Base-by-base conservation (phyloP, 202 grass and related monocot genomes). In the Panicum virgatum region DNA sequence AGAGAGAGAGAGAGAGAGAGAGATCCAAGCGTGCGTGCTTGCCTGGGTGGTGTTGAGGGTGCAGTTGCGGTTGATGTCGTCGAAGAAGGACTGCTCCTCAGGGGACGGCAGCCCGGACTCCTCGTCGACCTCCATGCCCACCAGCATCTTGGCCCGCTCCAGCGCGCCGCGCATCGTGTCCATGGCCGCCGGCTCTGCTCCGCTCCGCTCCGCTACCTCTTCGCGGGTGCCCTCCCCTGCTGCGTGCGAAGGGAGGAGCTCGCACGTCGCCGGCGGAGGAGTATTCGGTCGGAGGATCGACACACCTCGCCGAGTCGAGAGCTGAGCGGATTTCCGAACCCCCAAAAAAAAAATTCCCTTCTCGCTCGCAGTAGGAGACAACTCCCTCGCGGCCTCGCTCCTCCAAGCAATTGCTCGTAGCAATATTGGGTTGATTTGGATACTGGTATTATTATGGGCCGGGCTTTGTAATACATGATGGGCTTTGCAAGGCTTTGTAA, bases 61-160 rank as follows among this genome's bases (percentile, higher is more conserved):
- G 85, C 92, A 98, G 75, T 93, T 74, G 75, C 92, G 96, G 85
- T 95, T 91, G 83, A 95, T 84, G 53, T 98, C 96, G 68, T 93
- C 92, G 68, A 93, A 83, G 89, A 94, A 98, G 81, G 92, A 97
- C 57, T 89, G 87, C 57, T 91, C 86, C 88, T 95, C 90, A 11
- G 91, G 88, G 45, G 86, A 76, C 69, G 82, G 81, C 66, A 72
- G 62, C n/a, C 78, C 66, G 25, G 90, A 82, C 89, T 98, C 92
- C 85, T 98, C 96, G 77, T 93, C 92, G 9, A 93, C 85, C 80
- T 98, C 96, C 88, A 98, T 88, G 44, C 96, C 92, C 16, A 93
- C 96, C 74, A 98, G 86, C 96, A 98, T 98, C 90, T 93, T 98
- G n/a, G 92, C 96, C 72, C 84, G 94, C 88, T 98, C 96, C 63